Base-by-base conservation (phyloP, 495 filamentous ascomycete genomes). In the Amorphotheca resinae region DNA sequence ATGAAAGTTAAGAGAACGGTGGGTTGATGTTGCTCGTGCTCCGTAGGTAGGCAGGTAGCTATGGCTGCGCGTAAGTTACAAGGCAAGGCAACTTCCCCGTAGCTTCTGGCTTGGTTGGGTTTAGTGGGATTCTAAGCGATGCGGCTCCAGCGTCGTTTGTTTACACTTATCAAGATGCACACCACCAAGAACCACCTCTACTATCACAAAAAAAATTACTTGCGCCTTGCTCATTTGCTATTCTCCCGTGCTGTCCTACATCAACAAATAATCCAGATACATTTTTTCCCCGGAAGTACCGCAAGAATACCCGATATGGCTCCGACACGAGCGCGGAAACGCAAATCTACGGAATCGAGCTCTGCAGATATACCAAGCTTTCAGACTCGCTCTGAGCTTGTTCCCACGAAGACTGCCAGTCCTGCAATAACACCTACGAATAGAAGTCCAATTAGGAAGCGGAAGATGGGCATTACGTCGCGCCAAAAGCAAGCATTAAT, bases 401-500 rank as follows among this genome's bases (percentile, higher is more conserved):
- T 68, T 31, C 58, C 66, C 6, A 64, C 63, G 7, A 68, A 68
- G 49, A 59, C 23, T 16, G 53, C 50, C 33, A 61, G 58, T 33
- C 58, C 65, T 2, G 23, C 35, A 4, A 42, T 40, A 39, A 56
- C 52, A 9, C 45, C 75, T 11, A 64, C 64, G 17, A 63, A 59
- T 16, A 47, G 67, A 53, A 80, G 74, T 53, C 79, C 82, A 1
- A 62, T 67, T 9, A 80, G 72, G 59, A 79, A 72, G 58, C 70
- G 65, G 43, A 63, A 56, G 43, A 58, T 73, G 38, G 76, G 74
- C 23, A 76, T 95, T 42, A 85, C 84, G 4, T 67, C 77, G 41
- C 72, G 61, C 38, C 85, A 93, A 59, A 93, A 95, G 62, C 83
- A 89, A 59, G 81, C 85, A 4, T 67, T 96, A 9, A 79, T 94